Evolutionary conservation across 345 rosid species (phyloP).

Genomic region (Rubroshorea leprosula): DNA sequence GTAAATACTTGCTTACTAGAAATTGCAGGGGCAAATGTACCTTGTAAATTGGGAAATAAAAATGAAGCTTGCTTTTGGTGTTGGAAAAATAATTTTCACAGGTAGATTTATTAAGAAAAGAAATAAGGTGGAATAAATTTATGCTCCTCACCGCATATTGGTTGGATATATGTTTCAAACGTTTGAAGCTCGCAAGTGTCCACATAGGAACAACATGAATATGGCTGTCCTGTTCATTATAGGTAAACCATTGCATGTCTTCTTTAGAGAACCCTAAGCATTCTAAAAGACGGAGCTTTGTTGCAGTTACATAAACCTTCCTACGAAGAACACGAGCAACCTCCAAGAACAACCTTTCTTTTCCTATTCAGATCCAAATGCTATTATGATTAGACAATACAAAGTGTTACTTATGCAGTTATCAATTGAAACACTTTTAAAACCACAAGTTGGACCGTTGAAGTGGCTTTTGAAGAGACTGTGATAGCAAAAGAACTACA

Average conservation of each 20-base stretch:
- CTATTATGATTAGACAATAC: too few species aligned
- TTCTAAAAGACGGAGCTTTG: constrained; percentile 63
- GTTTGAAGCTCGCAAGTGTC: constrained; percentile 94
- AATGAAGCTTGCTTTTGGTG: neutral
- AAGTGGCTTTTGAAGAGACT: too few species aligned
- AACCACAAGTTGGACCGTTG: too few species aligned
- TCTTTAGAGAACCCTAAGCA: constrained; percentile 71
- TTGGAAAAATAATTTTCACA: neutral
- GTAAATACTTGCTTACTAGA: neutral
- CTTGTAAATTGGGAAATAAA: too few species aligned
- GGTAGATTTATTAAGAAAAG: neutral
- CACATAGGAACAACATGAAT: constrained; percentile 95
- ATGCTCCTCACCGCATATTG: constrained; percentile 62
- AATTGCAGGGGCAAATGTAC: too few species aligned
- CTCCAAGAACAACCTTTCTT: constrained; percentile 92
- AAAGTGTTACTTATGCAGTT: too few species aligned
- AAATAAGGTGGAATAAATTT: neutral
- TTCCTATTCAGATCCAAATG: constrained; percentile 41
- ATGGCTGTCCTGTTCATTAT: constrained; percentile 78
- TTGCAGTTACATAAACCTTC: constrained; percentile 62
- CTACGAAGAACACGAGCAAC: constrained; percentile 70
- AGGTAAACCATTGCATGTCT: constrained; percentile 86
- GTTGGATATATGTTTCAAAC: constrained; percentile 68
- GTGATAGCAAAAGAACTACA: too few species aligned
- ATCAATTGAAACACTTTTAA: too few species aligned